Evolutionary conservation across 306 rosid species (phyloP), one percentile per base, ranked within the genome.

Genomic region (Cucurbita pepo): DNA sequence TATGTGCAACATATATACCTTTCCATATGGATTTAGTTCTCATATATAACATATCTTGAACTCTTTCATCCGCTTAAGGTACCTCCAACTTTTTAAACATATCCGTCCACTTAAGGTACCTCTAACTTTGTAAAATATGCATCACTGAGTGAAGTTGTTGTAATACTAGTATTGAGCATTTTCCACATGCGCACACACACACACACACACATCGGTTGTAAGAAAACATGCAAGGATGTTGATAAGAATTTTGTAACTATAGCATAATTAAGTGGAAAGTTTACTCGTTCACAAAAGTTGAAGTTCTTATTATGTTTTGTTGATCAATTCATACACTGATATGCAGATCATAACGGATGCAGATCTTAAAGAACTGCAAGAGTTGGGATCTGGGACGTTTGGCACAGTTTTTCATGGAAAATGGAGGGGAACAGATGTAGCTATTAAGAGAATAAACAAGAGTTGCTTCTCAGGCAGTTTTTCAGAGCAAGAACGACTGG

Each of bases 391-490:
- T 40, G 99, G 99, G 81, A 91, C 97, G 56, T 95, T 88, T 80
- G 99, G 99, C 77, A 95, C 96, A 52, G 99, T 95, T 77, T 91
- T 85, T 84, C 97, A 84, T 45, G 97, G 99, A 63, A 88, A 86
- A 80, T 95, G 97, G 99, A 91, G 99, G 80, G 99, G 99, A 76
- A 91, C 99, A 11, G 99, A 89, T 82, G 89, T 95, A 76, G 99
- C 99, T 47, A 91, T 91, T 75, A 95, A 95, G 85, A 90, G 96
- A 81, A 89, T 89, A 43, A 91, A 89, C 82, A 91, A 86, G 81
- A 91, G 99, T 78, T 95, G 99, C 79, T 95, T 95, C 71, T 76
- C 96, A 7, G 92, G 92, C 44, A 81, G 89, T 74, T 67, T 86
- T 75, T 88, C 96, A 3, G 99, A 95, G 85, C 99, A 95, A 89